Evolutionary conservation across 2,329 filamentous ascomycete species (phyloP), one percentile per base, ranked within the genome.

Genomic region (Hypomyces perniciosus): DNA sequence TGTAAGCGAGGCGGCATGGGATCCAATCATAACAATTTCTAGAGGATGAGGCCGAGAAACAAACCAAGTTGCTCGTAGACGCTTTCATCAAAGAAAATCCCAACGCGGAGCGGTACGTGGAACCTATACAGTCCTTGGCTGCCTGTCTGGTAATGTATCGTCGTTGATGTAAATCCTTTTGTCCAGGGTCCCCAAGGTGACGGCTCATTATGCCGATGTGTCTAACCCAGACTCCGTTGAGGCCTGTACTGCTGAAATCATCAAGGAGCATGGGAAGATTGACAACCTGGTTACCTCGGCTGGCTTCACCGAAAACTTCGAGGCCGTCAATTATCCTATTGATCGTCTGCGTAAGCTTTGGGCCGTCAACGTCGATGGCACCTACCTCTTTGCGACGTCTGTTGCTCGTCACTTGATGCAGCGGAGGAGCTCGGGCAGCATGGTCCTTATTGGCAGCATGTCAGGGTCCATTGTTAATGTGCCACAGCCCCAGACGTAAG

Each of bases 371-470:
- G 90, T 97, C 1, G 89, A 84, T 62, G 92, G 92, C 26, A 95
- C 91, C 49, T 96, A 95, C 67, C 76, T 96, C 34, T 96, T 92
- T 65, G 88, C 91, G 4, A 86, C 85, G 27, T 83, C 81, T 5
- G 86, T 96, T 7, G 92, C 91, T 31, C 88, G 88, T 65, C 91
- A 96, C 65, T 74, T 96, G 56, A 93, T 96, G 83, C 84, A 85
- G 65, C 83, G 88, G 62, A 84, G 91, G 66, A 75, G 79, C 5
- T 75, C 81, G 1, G 92, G 91, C 40, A 93, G 86, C 72, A 91
- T 97, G 67, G 89, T 96, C 61, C 87, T 96, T 74, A 93, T 96
- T 62, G 92, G 91, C 29, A 93, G 87, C 78, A 97, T 97, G 91
- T 91, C 86, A 46, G 92, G 91, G 41, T 73, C 85, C 50, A 91